Base-by-base conservation (phyloP, 2,329 filamentous ascomycete species). In the Aspergillus cejpii region DNA sequence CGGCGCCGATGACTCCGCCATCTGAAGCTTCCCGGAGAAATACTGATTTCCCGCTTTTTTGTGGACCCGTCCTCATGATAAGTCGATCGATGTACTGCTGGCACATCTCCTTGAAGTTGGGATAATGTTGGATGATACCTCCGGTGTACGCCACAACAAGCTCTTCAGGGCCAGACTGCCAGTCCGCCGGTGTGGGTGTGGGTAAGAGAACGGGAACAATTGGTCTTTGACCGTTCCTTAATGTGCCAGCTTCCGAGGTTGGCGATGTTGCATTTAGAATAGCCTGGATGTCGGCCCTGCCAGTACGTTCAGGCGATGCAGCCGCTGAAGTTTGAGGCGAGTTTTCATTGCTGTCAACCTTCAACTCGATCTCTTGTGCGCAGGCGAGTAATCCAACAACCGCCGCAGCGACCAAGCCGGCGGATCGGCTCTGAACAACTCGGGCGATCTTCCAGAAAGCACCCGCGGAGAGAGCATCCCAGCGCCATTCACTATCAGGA, bases 101-200 rank as follows among this genome's bases (percentile, higher is more conserved):
- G 52, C 83, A 87, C 55, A 84, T 83, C 36, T 71, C 67, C 33
- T 86, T 71, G 64, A 87, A 89, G 54, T 85, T 77, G 38, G 86
- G 85, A 57, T 88, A 88, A 57, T 86, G 80, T n/a, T 81, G 78
- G 47, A 90, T 90, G 58, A 85, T 88, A 5, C 85, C 84, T 24
- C 86, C 86, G 0, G 86, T 88, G 60, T 87, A 90, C 1, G 85
- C 86, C 17, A 90, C 83, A 1, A 87, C 81, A 23, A 91, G 64
- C 54, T 87, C 82, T 49, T 80, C 74, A 1, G 68, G 64, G 6
- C 67, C 68, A 3, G 67, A 69, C 39, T 67, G 62, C 68, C 68
- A 70, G 48, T 67, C 66, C 6, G 60, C 53, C 14, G 64, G 60
- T 1, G 58, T 56, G 10, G 60, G 61, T 6, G 61, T 58, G 12